phyloP scores from a whole-genome alignment of 805 yeast species.

The Candida orba region DNA sequence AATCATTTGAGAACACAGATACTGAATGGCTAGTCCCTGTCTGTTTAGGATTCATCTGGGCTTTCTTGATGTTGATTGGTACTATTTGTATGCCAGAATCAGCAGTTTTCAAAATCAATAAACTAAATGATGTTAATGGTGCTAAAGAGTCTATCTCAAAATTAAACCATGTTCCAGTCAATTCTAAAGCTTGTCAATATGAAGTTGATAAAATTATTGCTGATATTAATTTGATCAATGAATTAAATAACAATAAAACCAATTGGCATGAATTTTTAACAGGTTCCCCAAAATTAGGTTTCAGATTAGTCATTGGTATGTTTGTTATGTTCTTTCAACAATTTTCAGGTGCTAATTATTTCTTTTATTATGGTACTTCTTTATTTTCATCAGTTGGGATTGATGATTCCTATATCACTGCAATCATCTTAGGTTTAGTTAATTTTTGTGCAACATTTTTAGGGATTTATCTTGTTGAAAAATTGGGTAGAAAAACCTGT shows the following conservation, averaged over 20 bases:
- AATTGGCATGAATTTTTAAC: slow-evolving; percentile 52
- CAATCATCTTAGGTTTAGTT: slow-evolving; percentile 50
- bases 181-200: slow-evolving; percentile 42
- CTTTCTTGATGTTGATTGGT: slow-evolving; percentile 33
- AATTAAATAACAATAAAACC: slow-evolving; percentile 42
- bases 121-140: slow-evolving; percentile 36
- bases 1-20: slow-evolving; percentile 33
- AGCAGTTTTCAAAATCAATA: slow-evolving; percentile 46
- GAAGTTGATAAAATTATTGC: slow-evolving; percentile 40
- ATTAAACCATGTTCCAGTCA: slow-evolving; percentile 41
- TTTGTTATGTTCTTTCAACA: slow-evolving; percentile 56
- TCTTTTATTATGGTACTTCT: slow-evolving; percentile 61
- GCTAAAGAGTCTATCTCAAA: slow-evolving; percentile 47
- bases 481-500: slow-evolving; percentile 46
- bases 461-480: slow-evolving; percentile 47
- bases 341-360: slow-evolving; percentile 57
- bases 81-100: slow-evolving; percentile 60
- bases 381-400: slow-evolving; percentile 53
- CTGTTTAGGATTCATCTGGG: slow-evolving; percentile 40
- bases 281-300: slow-evolving; percentile 49
- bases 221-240: slow-evolving; percentile 17
- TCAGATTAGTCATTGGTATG: slow-evolving; percentile 51
- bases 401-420: slow-evolving; percentile 48
- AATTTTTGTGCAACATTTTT: slow-evolving; percentile 49
- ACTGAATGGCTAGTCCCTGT: slow-evolving; percentile 67